These are phyloP conservation scores for Barnettozyma californica DNA, from an alignment of 805 yeast genomes.

Conservation along the genomic window DNA sequence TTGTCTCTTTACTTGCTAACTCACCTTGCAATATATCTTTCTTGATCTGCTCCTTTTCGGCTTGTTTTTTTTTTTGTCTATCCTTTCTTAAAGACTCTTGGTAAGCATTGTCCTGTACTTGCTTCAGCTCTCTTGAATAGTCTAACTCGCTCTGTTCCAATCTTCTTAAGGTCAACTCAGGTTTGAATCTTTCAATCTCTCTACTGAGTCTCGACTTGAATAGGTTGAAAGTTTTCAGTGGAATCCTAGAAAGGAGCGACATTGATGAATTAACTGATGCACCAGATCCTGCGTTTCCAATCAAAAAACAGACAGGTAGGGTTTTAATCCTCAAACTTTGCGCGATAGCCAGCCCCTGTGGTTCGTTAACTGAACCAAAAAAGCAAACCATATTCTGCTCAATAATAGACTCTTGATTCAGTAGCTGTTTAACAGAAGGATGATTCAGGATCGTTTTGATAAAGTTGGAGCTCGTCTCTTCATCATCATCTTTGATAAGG, in stretches of 20 bases:
- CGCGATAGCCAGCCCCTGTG: slow-evolving; percentile 66
- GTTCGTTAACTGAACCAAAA: slow-evolving; percentile 57
- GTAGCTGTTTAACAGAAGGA: background rate
- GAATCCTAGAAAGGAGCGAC: slow-evolving; percentile 29
- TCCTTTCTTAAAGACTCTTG: slow-evolving; percentile 55
- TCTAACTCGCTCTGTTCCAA: slow-evolving; percentile 56
- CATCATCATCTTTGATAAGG: slow-evolving; percentile 17
- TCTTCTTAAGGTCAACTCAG: slow-evolving; percentile 55
- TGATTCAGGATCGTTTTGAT: slow-evolving; percentile 42
- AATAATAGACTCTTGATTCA: slow-evolving; percentile 31
- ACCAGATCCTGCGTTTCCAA: slow-evolving; percentile 51
- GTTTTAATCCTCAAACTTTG: slow-evolving; percentile 45
- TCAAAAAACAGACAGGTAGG: slow-evolving; percentile 50
- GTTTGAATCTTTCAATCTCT: slow-evolving; percentile 50
- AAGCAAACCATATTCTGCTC: slow-evolving; percentile 49
- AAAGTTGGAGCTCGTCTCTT: slow-evolving; percentile 31
- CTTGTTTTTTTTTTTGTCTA: slow-evolving; percentile 44
- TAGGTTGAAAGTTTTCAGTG: slow-evolving; percentile 26
- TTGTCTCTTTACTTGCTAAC: slow-evolving; percentile 6
- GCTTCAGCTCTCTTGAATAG: slow-evolving; percentile 50
- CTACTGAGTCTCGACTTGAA: slow-evolving; percentile 33
- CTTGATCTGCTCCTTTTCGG: slow-evolving; percentile 27
- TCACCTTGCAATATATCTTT: slow-evolving; percentile 6
- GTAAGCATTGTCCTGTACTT: slow-evolving; percentile 65
- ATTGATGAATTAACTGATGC: slow-evolving; percentile 29